Conservation (phyloP, 176 grass and related monocot species). For the Carex pumila region DNA sequence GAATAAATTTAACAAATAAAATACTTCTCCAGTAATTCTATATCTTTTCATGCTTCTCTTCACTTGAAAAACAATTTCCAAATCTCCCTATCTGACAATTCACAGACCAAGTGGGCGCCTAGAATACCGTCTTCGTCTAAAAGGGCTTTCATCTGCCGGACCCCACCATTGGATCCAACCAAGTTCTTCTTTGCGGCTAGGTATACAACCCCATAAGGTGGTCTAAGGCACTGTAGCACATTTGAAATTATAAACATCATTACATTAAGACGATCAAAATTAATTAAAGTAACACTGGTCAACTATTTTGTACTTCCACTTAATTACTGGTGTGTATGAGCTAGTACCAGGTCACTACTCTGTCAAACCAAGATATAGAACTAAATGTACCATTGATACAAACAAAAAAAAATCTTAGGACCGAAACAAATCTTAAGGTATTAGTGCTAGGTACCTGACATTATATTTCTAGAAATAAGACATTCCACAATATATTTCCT, state of each 20-base stretch:
- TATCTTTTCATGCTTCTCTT: conserved; percentile 15
- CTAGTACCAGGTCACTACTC: not conserved
- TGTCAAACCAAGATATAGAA: not conserved
- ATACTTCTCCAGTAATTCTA: not conserved
- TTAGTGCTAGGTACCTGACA: not conserved
- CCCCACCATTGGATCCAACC: conserved; percentile 55
- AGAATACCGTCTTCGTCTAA: conserved; percentile 82
- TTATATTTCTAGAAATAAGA: not conserved
- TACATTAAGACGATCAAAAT: not conserved
- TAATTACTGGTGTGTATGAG: not conserved
- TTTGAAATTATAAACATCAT: not conserved
- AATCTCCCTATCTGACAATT: conserved; percentile 57
- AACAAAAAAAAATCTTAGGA: not conserved
- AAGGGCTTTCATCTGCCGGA: conserved; percentile 53
- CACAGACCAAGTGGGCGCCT: conserved; percentile 54
- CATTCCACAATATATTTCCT: not conserved
- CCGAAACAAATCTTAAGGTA: not conserved
- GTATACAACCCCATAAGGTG: conserved; percentile 79
- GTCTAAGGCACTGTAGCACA: conserved; percentile 57
- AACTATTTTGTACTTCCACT: not conserved
- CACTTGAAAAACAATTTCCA: conserved; percentile 96
- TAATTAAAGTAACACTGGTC: not conserved
- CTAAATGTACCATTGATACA: not conserved
- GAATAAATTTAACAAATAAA: conserved; percentile 22
- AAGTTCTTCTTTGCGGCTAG: conserved; percentile 72